These are phyloP conservation scores for Amanita polypyramis DNA, from an alignment of 768 basidiomycete species.

Conservation along the genomic window DNA sequence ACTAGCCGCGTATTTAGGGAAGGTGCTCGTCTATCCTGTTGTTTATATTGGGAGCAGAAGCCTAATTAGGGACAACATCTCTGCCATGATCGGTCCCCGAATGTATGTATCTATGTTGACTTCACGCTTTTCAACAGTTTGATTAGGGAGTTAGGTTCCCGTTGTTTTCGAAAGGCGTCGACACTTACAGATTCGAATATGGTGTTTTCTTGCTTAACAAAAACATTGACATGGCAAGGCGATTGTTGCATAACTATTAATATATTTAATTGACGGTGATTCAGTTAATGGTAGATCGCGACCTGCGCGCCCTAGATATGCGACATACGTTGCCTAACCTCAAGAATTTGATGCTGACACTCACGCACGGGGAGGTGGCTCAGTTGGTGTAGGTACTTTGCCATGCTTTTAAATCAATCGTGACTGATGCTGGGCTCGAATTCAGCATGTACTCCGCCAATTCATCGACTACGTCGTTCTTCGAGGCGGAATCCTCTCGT, in stretches of 20 bases:
- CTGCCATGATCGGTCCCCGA: slow-evolving; percentile 89
- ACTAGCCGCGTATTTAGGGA: slow-evolving; percentile 69
- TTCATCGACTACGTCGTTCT: slow-evolving; percentile 19
- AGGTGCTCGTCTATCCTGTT: slow-evolving; percentile 76
- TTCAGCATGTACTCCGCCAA: slow-evolving; percentile 13
- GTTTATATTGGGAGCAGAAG: slow-evolving; percentile 87
- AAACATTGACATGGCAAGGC: slow-evolving; percentile 82
- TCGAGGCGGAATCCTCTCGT: slow-evolving; percentile 15
- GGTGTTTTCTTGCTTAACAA: slow-evolving; percentile 96
- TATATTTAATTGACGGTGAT: slow-evolving; percentile 9
- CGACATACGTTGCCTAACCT: slow-evolving; percentile 95
- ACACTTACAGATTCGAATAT: slow-evolving; percentile 96
- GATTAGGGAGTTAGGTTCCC: slow-evolving; percentile 69
- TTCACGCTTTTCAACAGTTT: slow-evolving; percentile 1
- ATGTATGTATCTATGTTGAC: slow-evolving; percentile 46
- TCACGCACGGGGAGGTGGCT: slow-evolving; percentile 59
- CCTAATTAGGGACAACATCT: slow-evolving; percentile 85
- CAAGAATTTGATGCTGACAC: slow-evolving; percentile 82
- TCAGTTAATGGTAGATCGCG: slow-evolving; percentile 87
- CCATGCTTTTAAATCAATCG: slow-evolving; percentile 12
- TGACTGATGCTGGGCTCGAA: slow-evolving; percentile 10
- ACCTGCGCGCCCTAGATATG: slow-evolving; percentile 83
- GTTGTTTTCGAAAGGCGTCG: slow-evolving; percentile 87
- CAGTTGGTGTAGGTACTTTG: slow-evolving; percentile 31
- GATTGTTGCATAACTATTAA: slow-evolving; percentile 1